Percentiles rank a stretch among this genome's conserved stretches.
Conservation (phyloP, 306 rosid genomes). For the Prunus padus region DNA sequence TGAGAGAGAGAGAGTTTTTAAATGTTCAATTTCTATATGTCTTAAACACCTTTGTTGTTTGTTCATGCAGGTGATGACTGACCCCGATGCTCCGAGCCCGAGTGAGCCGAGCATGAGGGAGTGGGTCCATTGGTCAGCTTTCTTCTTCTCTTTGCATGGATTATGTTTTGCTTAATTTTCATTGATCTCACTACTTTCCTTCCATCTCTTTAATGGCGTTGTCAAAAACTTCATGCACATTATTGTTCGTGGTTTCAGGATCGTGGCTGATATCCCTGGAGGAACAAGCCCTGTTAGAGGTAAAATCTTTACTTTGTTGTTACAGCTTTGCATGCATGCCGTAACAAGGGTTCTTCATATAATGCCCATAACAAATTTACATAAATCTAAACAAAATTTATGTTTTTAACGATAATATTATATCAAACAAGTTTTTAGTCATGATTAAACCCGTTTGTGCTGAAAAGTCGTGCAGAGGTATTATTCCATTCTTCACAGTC, state of each 20-base stretch:
- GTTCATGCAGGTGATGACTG: conserved; percentile 75
- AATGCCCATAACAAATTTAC: too few species aligned
- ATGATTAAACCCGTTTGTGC: too few species aligned
- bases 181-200: neutral
- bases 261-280: conserved; percentile 78
- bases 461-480: neutral
- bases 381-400: too few species aligned
- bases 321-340: conserved; percentile 8
- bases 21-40: too few species aligned
- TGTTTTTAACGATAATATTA: too few species aligned
- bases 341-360: neutral
- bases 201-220: neutral
- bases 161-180: neutral
- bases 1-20: too few species aligned
- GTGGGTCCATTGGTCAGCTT: conserved; percentile 70
- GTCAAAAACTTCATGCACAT: neutral
- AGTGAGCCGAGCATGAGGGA: conserved; percentile 92
- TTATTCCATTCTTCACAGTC: neutral
- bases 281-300: conserved; percentile 67
- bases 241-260: conserved; percentile 43
- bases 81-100: conserved; percentile 95
- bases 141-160: neutral
- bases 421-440: too few species aligned
- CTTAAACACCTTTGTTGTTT: neutral
- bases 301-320: neutral